Base-by-base conservation (phyloP, 108 stramenopile species). In the Nitzschia putrida region DNA sequence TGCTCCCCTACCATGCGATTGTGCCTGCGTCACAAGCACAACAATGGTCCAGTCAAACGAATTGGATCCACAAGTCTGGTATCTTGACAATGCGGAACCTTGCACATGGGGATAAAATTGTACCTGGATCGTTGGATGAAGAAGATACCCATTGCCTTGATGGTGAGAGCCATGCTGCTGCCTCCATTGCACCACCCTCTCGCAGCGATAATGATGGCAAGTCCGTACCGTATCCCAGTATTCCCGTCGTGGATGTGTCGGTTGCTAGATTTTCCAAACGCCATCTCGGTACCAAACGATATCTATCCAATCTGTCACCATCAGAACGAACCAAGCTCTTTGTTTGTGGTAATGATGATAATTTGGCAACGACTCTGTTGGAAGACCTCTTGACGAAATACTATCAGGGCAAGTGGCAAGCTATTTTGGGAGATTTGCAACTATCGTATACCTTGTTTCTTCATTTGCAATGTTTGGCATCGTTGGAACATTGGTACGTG, bases 401-500 rank as follows among this genome's bases (percentile, higher is more conserved):
- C 9, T 88, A 91, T 66, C 49, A 64, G 0, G 49, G 68, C 21
- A 56, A 42, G 20, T 83, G 77, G 76, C 12, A 72, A 52, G 38
- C 78, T 9, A 66, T 94, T 43, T 41, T 94, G 56, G 93, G 84
- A 14, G 93, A 94, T 77, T 22, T 94, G 43, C 88, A 94, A 70
- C 68, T 94, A 37, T 73, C 87, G 3, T 94, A 83, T 64, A 45
- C 84, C 9, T 41, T 90, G 14, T 87, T 92, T 76, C 60, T 94
- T 7, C 71, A 85, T 66, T 61, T 91, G 44, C 81, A 87, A 38
- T 94, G 93, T 61, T 78, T 88, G 39, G 63, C 78, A 11, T 90
- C 93, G 0, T 74, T 94, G 74, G 87, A 87, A 64, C 84, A 88
- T 76, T 94, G 93, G 93, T 75, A 84, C 38, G 88, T 83, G 20